These are phyloP conservation scores for Scytalidium lignicola DNA, from an alignment of 2,329 filamentous ascomycete genomes.

Conservation along the genomic window DNA sequence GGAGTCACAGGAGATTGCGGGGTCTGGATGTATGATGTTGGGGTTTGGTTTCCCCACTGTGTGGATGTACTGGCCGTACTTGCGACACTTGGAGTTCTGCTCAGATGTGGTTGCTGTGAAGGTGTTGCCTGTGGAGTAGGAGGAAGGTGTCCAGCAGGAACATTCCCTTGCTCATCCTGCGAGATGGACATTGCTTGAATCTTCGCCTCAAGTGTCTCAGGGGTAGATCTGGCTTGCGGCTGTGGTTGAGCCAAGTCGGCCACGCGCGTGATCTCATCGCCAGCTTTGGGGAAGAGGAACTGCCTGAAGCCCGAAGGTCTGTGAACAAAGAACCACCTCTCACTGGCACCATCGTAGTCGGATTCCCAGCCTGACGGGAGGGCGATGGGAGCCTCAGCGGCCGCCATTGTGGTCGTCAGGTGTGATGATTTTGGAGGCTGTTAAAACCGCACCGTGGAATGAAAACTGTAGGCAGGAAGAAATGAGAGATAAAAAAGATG, in stretches of 20 bases:
- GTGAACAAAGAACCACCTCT: slow-evolving; percentile 11
- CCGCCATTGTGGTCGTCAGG: not conserved
- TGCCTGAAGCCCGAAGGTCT: slow-evolving; percentile 9
- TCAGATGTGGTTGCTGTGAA: not conserved
- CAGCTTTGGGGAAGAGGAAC: slow-evolving; percentile 9
- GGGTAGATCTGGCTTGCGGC: not conserved
- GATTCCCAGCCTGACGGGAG: slow-evolving; percentile 9
- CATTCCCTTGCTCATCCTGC: not conserved
- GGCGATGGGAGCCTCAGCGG: not conserved
- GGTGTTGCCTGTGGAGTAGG: not conserved
- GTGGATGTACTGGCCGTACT: not conserved
- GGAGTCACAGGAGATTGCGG: not conserved
- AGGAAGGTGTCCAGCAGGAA: not conserved
- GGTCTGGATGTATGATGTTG: not conserved
- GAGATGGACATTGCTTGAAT: not conserved
- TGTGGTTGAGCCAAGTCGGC: not conserved
- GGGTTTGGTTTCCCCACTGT: not conserved
- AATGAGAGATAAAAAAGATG: too few species aligned
- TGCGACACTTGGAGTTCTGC: not conserved
- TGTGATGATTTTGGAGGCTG: too few species aligned
- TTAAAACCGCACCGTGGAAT: too few species aligned
- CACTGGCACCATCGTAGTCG: slow-evolving; percentile 9
- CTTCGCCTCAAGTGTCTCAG: not conserved
- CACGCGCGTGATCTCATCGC: slow-evolving; percentile 6
- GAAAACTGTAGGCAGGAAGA: too few species aligned